These are phyloP conservation scores for Naganishia vishniacii DNA, from an alignment of 768 basidiomycete species.

Conservation along the genomic window DNA sequence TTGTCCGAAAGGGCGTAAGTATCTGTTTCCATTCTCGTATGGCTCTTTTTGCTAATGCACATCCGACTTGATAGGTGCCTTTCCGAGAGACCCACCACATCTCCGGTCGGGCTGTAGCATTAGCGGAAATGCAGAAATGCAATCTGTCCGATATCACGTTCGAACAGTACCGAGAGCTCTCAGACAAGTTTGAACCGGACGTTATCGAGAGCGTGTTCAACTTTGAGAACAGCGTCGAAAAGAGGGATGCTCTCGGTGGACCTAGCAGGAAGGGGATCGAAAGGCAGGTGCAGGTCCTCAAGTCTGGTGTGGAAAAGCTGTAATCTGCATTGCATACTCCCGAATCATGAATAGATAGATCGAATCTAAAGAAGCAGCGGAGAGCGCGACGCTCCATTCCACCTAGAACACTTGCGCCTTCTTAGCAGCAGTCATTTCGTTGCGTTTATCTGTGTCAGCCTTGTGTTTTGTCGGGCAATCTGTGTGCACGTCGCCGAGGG, in stretches of 20 bases:
- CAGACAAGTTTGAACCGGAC: slow-evolving; percentile 72
- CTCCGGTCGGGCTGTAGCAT: slow-evolving; percentile 89
- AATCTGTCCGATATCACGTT: slow-evolving; percentile 76
- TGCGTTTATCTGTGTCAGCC: no score
- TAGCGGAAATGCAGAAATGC: slow-evolving; percentile 76
- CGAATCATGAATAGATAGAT: no score
- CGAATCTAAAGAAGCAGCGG: no score
- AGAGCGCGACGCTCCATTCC: no score
- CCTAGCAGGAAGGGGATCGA: slow-evolving; percentile 77
- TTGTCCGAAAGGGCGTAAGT: slow-evolving; percentile 94
- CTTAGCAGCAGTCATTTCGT: no score
- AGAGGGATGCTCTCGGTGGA: slow-evolving; percentile 84
- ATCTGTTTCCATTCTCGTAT: neutral
- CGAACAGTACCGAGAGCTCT: slow-evolving; percentile 70
- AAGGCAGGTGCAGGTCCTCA: slow-evolving; percentile 73
- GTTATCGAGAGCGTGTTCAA: slow-evolving; percentile 72
- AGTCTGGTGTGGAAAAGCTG: slow-evolving; percentile 54
- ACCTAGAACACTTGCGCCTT: no score
- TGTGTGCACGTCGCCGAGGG: no score
- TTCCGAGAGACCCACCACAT: slow-evolving; percentile 99
- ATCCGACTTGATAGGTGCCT: slow-evolving; percentile 61
- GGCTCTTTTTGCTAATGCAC: neutral
- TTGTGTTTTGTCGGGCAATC: no score
- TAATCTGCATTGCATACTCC: neutral
- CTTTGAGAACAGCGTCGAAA: slow-evolving; percentile 92